Conservation (phyloP, 257 asterid species). For the Mentha longifolia region DNA sequence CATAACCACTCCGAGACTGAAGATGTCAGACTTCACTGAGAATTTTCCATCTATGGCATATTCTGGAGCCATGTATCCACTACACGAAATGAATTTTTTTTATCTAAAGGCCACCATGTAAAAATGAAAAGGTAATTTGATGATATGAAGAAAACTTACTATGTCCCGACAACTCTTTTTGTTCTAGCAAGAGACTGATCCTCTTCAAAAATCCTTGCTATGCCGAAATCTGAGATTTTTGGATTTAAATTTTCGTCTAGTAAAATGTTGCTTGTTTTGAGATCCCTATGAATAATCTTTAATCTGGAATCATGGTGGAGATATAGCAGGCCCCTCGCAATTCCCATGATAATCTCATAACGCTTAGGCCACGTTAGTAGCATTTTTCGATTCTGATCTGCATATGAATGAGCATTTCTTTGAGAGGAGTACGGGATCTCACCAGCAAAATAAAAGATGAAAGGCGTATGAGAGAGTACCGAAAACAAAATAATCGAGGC, state of each 20-base stretch:
- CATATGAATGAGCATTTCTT: background rate
- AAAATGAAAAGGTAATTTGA: background rate
- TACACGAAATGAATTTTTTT: slow-evolving; percentile 19
- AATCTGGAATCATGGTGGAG: slow-evolving; percentile 55
- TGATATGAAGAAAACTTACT: slow-evolving; percentile 35
- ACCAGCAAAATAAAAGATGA: background rate
- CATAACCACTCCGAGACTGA: background rate
- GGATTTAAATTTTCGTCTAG: slow-evolving; percentile 42
- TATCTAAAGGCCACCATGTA: background rate
- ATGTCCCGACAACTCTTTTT: slow-evolving; percentile 50
- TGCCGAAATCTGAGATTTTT: slow-evolving; percentile 55
- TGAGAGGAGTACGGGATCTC: background rate
- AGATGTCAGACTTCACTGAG: background rate
- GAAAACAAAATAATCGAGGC: slow-evolving; percentile 47
- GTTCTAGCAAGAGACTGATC: slow-evolving; percentile 40
- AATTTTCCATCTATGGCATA: slow-evolving; percentile 1
- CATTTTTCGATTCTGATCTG: slow-evolving; percentile 34
- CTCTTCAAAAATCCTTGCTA: slow-evolving; percentile 47
- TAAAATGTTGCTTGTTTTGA: slow-evolving; percentile 54
- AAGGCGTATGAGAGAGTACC: slow-evolving; percentile 25
- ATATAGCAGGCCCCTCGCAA: slow-evolving; percentile 46
- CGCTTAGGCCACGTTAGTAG: slow-evolving; percentile 47
- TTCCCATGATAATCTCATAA: slow-evolving; percentile 45
- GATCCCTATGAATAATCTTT: slow-evolving; percentile 50
- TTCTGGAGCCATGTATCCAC: slow-evolving; percentile 39